A percentile compares a stretch with the other conserved stretches of the same genome.
Conservation (phyloP, 1,284 basidiomycete species). For the Coniferiporia sulphurascens region DNA sequence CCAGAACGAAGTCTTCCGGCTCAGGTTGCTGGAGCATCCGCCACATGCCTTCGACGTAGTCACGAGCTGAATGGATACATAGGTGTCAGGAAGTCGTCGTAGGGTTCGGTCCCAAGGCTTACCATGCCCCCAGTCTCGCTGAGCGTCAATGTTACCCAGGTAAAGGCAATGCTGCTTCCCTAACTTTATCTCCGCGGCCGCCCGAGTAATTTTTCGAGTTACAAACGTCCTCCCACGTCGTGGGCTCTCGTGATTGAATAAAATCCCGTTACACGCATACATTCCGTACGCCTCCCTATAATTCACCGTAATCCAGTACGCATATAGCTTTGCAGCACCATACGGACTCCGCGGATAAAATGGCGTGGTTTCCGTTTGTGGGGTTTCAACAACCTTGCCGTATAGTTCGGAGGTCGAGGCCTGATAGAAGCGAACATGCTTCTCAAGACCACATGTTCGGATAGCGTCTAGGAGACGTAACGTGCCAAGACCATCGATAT, state of each 20-base stretch:
- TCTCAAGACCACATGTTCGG: conserved; percentile 84
- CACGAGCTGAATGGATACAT: conserved; percentile 48
- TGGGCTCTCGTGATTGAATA: conserved; percentile 95
- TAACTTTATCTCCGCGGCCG: conserved; percentile 82
- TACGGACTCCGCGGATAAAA: conserved; percentile 93
- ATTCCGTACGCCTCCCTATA: conserved; percentile 91
- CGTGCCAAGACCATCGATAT: conserved; percentile 89
- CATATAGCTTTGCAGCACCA: conserved; percentile 86
- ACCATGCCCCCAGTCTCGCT: conserved; percentile 95
- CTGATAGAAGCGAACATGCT: conserved; percentile 87
- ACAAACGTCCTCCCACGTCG: conserved; percentile 89
- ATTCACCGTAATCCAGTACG: conserved; percentile 87
- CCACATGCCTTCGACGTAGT: conserved; percentile 96
- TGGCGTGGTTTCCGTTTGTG: conserved; percentile 87
- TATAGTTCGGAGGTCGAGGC: conserved; percentile 93
- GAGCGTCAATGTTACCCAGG: conserved; percentile 86
- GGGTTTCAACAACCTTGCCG: conserved; percentile 87
- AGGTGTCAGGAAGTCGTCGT: neutral
- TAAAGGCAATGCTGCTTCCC: conserved; percentile 85
- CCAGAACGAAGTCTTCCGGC: conserved; percentile 86
- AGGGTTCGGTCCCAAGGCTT: conserved; percentile 22
- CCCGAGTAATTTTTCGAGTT: conserved; percentile 87
- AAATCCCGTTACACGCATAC: conserved; percentile 87
- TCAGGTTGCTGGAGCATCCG: conserved; percentile 81
- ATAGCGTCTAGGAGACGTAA: conserved; percentile 89